Evolutionary conservation across 768 basidiomycete genomes (phyloP), one percentile per base, ranked within the genome.

Genomic region (Termitomyces sp.): DNA sequence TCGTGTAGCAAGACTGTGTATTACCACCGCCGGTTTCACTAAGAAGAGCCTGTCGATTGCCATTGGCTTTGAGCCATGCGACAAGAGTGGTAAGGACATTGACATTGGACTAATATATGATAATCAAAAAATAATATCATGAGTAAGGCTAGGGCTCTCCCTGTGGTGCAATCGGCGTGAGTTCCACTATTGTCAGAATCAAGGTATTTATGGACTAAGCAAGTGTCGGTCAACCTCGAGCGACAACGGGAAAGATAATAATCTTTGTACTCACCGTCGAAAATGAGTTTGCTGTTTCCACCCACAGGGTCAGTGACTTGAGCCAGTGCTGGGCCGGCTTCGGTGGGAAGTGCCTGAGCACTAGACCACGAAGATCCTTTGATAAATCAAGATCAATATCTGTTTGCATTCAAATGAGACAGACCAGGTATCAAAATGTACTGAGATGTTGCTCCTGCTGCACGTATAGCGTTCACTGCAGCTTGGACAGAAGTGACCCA

Each of bases 381-480:
- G 8, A 40, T 17, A 9, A 8, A 17, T 53, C 6, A 59, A 29
- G 38, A 8, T 43, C 17, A 5, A 36, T 45, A 40, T 20, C 17
- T 15, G 1, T 3, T 58, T 48, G 14, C 7, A 10, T 48, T 14
- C 8, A 17, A 6, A n/a, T 31, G 1, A 45, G 10, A 38, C 38
- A 40, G 75, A 42, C 85, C 86, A 1, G 86, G 83, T 48, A 86
- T 73, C 25, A 85, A 78, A 63, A 87, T 82, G n/a, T 76, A 72
- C 61, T 87, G 84, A 9, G 76, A 71, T 0, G 76, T 83, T 0
- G 86, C 86, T 32, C 83, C 83, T 17, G 79, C 83, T 11, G 73
- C 68, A 57, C 86, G 83, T 63, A 87, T 86, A 5, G 83, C 85
- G 50, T 79, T 85, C 12, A 87, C 84, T 15, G 80, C 83, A 15